Evolutionary conservation across 768 basidiomycete species (phyloP), one percentile per base, ranked within the genome.

Genomic region (Pulveroboletus frians): DNA sequence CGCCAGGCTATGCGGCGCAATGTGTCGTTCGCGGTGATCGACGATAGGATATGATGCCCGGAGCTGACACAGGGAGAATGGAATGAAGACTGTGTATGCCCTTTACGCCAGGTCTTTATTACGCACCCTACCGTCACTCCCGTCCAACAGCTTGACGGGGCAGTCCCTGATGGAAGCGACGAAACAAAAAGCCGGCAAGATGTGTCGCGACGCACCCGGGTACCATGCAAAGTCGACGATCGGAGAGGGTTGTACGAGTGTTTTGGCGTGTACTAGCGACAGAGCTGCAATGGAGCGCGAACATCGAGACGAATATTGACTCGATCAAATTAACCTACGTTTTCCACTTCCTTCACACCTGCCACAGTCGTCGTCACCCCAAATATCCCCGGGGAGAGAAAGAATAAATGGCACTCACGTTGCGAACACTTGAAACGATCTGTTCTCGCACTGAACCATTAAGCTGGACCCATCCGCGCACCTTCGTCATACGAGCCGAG

Each of bases 31-130:
- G n/a, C 87, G 75, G 59, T 98, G 94, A 65, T 97, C 93, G 9
- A 97, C 78, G 34, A 97, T 95, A 35, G 76, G 75, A 65, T 98
- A 97, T 1, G 91, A 93, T 0, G 93, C 95, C 15, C 94, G 81
- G 17, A 91, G 77, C 94, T 96, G 31, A n/a, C 4, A 27, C 21
- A 14, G 23, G 34, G 5, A 9, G 21, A 32, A 5, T 10, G 14
- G 27, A 23, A 39, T 18, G 31, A 23, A 14, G 5, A 31, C n/a
- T 3, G 11, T 14, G 18, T 3, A 20, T 9, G 21, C 0, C 7
- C 3, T 1, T 30, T 15, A 35, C 5, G 18, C 8, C 23, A 15
- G 9, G 17, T 27, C 9, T 9, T 20, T 7, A n/a, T 11, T 2
- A 61, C 78, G 41, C 60, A 92, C 94, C 64, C 83, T 71, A 37